These are phyloP conservation scores for Vitellaria paradoxa DNA, from an alignment of 179 eudicot species.

Conservation along the genomic window DNA sequence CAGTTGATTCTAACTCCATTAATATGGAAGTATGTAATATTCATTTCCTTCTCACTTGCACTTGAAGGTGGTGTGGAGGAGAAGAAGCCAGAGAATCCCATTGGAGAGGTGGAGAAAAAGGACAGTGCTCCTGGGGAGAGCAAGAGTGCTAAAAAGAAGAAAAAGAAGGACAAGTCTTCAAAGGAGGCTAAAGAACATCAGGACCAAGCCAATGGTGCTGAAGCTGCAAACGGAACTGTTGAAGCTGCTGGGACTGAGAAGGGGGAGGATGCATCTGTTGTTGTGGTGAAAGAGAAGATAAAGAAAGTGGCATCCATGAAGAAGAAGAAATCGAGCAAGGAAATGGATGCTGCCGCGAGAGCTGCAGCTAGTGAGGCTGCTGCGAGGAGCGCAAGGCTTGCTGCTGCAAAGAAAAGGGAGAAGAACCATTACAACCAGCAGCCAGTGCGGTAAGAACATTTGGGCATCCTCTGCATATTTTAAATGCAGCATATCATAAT, in stretches of 20 bases:
- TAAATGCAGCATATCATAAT: slow-evolving; percentile 17
- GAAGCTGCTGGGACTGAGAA: slow-evolving; percentile 19
- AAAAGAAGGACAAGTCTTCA: slow-evolving; percentile 80
- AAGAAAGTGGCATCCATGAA: slow-evolving; percentile 72
- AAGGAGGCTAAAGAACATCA: slow-evolving; percentile 73
- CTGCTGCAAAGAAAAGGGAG: slow-evolving; percentile 99
- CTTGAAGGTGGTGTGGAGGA: too few species aligned
- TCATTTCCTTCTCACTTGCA: too few species aligned
- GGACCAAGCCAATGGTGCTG: slow-evolving; percentile 42
- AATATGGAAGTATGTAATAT: slow-evolving; percentile 21
- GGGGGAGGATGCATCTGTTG: slow-evolving; percentile 42
- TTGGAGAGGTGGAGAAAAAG: slow-evolving; percentile 59
- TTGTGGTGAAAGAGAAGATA: slow-evolving; percentile 65
- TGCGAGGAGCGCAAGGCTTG: slow-evolving; percentile 83
- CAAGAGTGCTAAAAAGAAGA: slow-evolving; percentile 84
- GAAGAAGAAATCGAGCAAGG: slow-evolving; percentile 91
- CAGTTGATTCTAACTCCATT: too few species aligned
- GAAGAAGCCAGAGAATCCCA: slow-evolving; percentile 4
- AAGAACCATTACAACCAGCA: slow-evolving; percentile 99
- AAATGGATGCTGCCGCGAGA: slow-evolving; percentile 77
- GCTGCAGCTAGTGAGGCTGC: slow-evolving; percentile 96
- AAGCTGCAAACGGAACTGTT: neutral
- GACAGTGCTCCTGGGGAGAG: slow-evolving; percentile 50
- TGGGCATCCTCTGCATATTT: slow-evolving; percentile 14
- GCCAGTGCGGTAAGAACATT: slow-evolving; percentile 59